These are phyloP conservation scores for Pseudogymnoascus pannorum DNA, from an alignment of 2,329 filamentous ascomycete genomes.

Conservation along the genomic window DNA sequence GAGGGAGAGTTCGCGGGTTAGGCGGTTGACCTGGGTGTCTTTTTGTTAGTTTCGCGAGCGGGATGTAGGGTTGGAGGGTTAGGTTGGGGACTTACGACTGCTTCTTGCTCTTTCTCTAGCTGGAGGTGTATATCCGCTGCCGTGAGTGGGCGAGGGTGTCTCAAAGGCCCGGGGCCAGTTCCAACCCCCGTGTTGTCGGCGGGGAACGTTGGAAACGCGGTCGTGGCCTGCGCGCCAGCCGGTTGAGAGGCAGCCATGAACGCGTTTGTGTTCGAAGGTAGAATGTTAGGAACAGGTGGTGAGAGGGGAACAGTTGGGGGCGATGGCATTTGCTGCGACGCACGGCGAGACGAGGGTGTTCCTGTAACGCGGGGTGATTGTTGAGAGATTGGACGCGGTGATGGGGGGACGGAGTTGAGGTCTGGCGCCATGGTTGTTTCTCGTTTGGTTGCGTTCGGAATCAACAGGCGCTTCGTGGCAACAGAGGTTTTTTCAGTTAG, in stretches of 20 bases:
- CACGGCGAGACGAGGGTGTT: conserved; percentile 22
- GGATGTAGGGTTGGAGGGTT: not conserved
- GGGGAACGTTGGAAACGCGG: conserved; percentile 6
- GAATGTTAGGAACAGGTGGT: conserved; percentile 23
- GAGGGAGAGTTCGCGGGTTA: conserved; percentile 79
- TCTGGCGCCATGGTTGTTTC: conserved; percentile 27
- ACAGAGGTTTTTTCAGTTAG: not conserved
- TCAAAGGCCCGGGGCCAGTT: conserved; percentile 62
- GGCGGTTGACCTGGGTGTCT: conserved; percentile 67
- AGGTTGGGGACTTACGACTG: conserved; percentile 57
- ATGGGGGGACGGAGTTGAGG: conserved; percentile 29
- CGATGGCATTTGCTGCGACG: conserved; percentile 22
- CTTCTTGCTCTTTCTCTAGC: conserved; percentile 92
- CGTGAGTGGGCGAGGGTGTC: conserved; percentile 82
- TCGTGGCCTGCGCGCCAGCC: not conserved
- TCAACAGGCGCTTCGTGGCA: not conserved
- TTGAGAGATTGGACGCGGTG: conserved; percentile 20
- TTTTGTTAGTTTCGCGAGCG: conserved; percentile 9
- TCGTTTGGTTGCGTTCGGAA: not conserved
- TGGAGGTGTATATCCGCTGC: conserved; percentile 82
- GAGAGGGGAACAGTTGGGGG: conserved; percentile 17
- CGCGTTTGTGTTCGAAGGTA: conserved; percentile 27
- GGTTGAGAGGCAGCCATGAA: conserved; percentile 14
- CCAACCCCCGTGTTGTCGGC: conserved; percentile 40
- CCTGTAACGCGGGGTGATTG: conserved; percentile 23